A percentile compares a stretch with the other conserved stretches of the same genome.
Evolutionary conservation across 108 stramenopile genomes (phyloP).

Genomic region (Nannochloropsis salina): DNA sequence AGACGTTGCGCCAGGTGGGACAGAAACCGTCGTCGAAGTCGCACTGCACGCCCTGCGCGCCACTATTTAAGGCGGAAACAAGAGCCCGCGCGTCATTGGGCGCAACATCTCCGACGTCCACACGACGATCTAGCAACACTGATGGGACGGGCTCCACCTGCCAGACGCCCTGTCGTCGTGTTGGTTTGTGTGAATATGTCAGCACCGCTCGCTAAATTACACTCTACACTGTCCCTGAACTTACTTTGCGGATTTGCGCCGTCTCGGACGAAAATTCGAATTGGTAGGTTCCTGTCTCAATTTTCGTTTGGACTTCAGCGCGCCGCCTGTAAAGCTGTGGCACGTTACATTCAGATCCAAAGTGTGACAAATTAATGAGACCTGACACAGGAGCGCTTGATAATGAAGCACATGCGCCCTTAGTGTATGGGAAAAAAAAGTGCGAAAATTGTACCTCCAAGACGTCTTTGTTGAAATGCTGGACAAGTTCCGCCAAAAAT

Average conservation of each 20-base stretch:
- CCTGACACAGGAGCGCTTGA: no score
- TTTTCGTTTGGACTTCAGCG: not conserved
- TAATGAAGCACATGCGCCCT: no score
- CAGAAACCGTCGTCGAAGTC: constrained; percentile 3
- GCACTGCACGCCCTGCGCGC: not conserved
- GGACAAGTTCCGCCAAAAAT: constrained; percentile 3
- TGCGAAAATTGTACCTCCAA: not conserved
- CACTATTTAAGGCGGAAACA: not conserved
- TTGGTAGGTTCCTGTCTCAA: not conserved
- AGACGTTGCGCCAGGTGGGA: constrained; percentile 3
- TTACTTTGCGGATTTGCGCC: constrained; percentile 11
- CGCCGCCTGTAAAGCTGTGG: not conserved
- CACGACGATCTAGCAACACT: not conserved
- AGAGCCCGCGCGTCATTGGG: not conserved
- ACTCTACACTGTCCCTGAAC: not conserved
- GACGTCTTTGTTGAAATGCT: not conserved
- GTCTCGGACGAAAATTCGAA: not conserved
- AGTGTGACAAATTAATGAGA: no score
- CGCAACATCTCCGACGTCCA: constrained; percentile 3
- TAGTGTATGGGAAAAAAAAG: no score
- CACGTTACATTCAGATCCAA: not conserved
- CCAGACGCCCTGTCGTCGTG: not conserved
- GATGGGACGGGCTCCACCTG: not conserved
- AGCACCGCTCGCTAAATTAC: not conserved
- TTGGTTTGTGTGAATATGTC: not conserved